A percentile compares a stretch with the other conserved stretches of the same genome.
These are phyloP conservation scores for Sporothrix pseudoabietina DNA, from an alignment of 2,329 filamentous ascomycete genomes.

Conservation along the genomic window DNA sequence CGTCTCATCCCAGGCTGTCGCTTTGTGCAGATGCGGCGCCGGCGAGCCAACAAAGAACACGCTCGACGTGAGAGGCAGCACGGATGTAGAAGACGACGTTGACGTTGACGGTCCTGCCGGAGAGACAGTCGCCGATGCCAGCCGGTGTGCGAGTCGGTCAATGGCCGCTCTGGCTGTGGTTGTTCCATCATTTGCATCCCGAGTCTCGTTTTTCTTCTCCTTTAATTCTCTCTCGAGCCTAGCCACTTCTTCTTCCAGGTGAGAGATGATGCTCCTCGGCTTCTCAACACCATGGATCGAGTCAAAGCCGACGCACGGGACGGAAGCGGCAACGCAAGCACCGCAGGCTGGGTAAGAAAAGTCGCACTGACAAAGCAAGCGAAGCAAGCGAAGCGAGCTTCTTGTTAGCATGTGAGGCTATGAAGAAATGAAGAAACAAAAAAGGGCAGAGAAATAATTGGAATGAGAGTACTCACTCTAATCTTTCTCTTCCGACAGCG, in stretches of 20 bases:
- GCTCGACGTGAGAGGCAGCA: background rate
- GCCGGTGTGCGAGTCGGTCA: background rate
- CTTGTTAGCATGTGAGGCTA: no score
- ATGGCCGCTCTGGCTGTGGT: background rate
- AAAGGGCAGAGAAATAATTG: no score
- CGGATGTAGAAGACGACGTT: background rate
- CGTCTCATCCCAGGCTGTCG: slow-evolving; percentile 3
- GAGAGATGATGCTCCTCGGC: slow-evolving; percentile 21
- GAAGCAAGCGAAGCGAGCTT: background rate
- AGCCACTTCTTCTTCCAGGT: slow-evolving; percentile 20
- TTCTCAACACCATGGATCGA: slow-evolving; percentile 24
- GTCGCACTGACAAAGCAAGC: background rate
- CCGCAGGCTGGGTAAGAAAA: background rate
- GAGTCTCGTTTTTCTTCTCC: background rate
- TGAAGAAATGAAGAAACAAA: background rate
- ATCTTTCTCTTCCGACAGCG: slow-evolving; percentile 10
- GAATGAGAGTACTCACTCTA: background rate
- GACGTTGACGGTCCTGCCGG: background rate
- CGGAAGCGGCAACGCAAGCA: background rate
- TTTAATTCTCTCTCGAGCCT: background rate
- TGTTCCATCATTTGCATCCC: background rate
- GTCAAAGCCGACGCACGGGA: slow-evolving; percentile 11
- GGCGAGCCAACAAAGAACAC: slow-evolving; percentile 17
- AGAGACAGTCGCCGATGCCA: background rate
- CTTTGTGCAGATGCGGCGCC: background rate